Evolutionary conservation across 768 basidiomycete species (phyloP).

Genomic region (Polyporus arcularius): DNA sequence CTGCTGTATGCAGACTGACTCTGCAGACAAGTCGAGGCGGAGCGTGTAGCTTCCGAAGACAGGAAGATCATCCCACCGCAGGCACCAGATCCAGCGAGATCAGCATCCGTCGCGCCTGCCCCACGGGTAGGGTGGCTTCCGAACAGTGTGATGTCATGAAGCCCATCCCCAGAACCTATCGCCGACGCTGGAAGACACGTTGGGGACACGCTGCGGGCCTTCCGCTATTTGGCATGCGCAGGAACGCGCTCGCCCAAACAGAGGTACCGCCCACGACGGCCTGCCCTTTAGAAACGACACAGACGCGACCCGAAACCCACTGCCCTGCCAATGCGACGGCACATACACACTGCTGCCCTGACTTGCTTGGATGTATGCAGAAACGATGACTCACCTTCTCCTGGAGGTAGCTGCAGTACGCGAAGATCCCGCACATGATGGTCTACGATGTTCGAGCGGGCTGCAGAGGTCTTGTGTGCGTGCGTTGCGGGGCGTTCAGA

Average conservation of each 20-base stretch:
- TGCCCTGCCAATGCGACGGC: too few relatives aligned
- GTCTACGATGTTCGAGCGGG: constrained; percentile 3
- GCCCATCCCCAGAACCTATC: constrained; percentile 21
- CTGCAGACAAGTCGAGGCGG: too few relatives aligned
- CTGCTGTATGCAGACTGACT: too few relatives aligned
- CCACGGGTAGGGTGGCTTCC: background rate
- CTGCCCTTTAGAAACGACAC: too few relatives aligned
- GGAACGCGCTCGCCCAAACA: background rate
- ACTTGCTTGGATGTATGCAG: background rate
- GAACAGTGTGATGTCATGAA: background rate
- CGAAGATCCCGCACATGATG: constrained; percentile 93
- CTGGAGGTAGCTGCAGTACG: constrained; percentile 91
- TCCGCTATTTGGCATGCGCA: constrained; percentile 9
- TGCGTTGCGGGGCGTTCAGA: constrained; percentile 8
- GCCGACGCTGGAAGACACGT: constrained; percentile 11
- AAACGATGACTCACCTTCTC: constrained; percentile 71
- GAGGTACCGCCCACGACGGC: too few relatives aligned
- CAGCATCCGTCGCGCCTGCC: background rate
- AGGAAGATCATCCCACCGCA: background rate
- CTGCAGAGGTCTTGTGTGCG: background rate
- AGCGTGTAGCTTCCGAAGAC: background rate
- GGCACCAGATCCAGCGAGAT: background rate
- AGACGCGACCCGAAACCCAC: too few relatives aligned
- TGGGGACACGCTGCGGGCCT: background rate
- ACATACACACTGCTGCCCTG: too few relatives aligned